phyloP scores from a whole-genome alignment of 768 basidiomycete species.

The Trametes coccinea region DNA sequence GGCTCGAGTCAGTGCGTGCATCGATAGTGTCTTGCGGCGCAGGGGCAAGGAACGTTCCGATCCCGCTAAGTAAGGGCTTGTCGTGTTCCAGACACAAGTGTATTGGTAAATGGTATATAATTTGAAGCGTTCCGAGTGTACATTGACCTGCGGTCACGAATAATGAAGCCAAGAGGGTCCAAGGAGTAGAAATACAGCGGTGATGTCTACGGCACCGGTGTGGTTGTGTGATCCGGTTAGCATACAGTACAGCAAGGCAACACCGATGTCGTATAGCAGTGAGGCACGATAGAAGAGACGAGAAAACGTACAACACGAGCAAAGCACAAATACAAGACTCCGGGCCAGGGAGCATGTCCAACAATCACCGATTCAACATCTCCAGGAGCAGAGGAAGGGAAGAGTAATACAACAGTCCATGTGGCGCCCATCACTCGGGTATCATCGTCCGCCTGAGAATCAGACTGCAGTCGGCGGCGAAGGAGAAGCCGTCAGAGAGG shows the following conservation, averaged over 20 bases:
- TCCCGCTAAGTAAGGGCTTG: neutral
- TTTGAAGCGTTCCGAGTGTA: neutral
- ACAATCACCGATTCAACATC: neutral
- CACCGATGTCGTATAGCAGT: neutral
- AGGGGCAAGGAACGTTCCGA: constrained; percentile 11
- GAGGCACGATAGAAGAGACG: neutral
- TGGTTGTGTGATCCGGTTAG: no score
- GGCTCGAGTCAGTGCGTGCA: neutral
- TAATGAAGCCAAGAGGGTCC: no score
- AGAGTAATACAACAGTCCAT: constrained; percentile 1
- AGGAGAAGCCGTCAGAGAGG: constrained; percentile 6
- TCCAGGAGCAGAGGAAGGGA: neutral
- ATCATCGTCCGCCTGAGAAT: constrained; percentile 19
- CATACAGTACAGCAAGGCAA: neutral
- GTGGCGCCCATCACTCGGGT: constrained; percentile 20
- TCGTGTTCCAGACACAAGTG: neutral
- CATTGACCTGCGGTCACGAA: neutral
- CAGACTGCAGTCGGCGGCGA: constrained; percentile 10
- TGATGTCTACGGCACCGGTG: neutral
- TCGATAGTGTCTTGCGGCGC: constrained; percentile 1
- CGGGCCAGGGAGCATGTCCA: neutral
- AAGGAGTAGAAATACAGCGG: neutral
- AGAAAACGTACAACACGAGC: neutral
- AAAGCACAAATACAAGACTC: neutral
- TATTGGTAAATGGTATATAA: neutral